Base-by-base conservation (phyloP, 176 grass and related monocot genomes). In the Juncus effusus region DNA sequence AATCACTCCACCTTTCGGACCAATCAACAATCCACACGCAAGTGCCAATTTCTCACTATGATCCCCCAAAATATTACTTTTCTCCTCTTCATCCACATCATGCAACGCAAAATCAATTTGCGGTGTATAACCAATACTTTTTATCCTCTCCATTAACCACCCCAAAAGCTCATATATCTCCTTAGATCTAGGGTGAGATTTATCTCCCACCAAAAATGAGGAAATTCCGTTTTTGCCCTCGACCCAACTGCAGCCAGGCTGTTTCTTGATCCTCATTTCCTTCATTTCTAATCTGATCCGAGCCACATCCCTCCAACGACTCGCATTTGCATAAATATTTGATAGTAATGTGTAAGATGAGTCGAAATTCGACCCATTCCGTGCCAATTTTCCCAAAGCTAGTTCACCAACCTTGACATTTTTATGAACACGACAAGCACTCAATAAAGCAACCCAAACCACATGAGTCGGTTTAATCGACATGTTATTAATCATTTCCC, bases 11-110 rank as follows among this genome's bases (percentile, higher is more conserved):
- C 91, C 81, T 59, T 78, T 76, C 44, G 78, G 79, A 50, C 80
- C 76, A 35, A 80, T 87, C 64, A 95, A 81, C 51, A 95, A 82
- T 16, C 83, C 83, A 84, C 82, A 95, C 42, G 83, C 86, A 10
- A 95, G 86, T 42, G 86, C 90, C 70, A 95, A 79, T 56, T 90
- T 95, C 78, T 95, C 86, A 49, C 86, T 95, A 61, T 90, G 91
- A 51, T 87, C 91, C 38, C 42, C 42, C 60, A 95, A 81, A 69
- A 95, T 75, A 68, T 59, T 81, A 69, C 79, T 87, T 64, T 87
- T 95, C 72, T 95, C 90, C 67, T 95, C 90, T 16, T 90, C 90
- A 71, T 87, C 83, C 2, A 95, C 86, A 80, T 95, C 90, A 4
- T 90, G 90, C 75, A 95, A 65, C 36, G 90, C 90, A 55, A 84